A percentile compares a stretch with the other conserved stretches of the same genome.
Evolutionary conservation across 2,329 filamentous ascomycete genomes (phyloP).

Genomic region (Madurella fahalii): DNA sequence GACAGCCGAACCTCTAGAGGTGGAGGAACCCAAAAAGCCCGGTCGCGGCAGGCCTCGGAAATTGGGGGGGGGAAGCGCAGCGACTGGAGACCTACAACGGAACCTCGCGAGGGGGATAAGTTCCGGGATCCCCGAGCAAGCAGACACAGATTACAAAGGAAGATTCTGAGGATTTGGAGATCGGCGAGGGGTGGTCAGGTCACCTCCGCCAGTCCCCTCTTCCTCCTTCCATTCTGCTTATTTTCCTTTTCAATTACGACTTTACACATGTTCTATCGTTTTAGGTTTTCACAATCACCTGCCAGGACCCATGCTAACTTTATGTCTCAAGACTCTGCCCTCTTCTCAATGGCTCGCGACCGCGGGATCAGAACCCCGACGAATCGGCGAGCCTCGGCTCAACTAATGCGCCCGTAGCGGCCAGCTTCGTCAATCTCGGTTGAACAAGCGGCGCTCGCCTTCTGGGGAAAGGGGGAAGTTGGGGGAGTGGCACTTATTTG

Average conservation of each 20-base stretch:
- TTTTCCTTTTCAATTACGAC: constrained; percentile 6
- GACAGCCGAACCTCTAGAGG: background rate
- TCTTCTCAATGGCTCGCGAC: constrained; percentile 78
- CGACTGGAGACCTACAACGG: background rate
- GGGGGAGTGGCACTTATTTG: background rate
- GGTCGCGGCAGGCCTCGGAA: background rate
- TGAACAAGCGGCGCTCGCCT: background rate
- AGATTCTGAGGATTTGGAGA: background rate
- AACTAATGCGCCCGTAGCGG: constrained; percentile 27
- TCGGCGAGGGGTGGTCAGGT: background rate
- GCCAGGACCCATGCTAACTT: constrained; percentile 12
- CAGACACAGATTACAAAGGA: background rate
- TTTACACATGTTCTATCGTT: constrained; percentile 27
- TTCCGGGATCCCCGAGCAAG: constrained; percentile 7
- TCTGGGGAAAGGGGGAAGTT: background rate
- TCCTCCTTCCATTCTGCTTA: constrained; percentile 23
- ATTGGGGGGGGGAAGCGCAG: background rate
- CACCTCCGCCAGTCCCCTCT: background rate
- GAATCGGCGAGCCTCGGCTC: constrained; percentile 40
- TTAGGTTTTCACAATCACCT: constrained; percentile 24
- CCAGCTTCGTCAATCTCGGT: constrained; percentile 24
- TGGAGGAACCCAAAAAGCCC: background rate
- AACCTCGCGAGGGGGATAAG: constrained; percentile 2
- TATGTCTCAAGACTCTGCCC: constrained; percentile 64
- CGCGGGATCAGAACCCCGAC: constrained; percentile 54